Evolutionary conservation across 2,329 filamentous ascomycete genomes (phyloP), one percentile per base, ranked within the genome.

Genomic region (Diaporthe citri): DNA sequence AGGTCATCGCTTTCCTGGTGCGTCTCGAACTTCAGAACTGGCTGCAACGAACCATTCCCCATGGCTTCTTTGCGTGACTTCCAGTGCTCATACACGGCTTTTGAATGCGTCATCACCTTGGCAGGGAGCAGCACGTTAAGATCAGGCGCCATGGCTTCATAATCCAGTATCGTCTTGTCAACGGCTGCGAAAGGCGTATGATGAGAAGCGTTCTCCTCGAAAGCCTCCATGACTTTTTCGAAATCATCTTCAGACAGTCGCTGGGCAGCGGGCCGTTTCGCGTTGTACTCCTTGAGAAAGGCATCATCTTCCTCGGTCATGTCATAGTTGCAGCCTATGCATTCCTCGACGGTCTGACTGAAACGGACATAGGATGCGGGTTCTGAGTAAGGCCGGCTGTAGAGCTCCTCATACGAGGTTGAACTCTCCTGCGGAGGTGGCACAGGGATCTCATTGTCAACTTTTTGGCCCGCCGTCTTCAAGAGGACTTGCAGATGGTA

Each of bases 321-420:
- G 86, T 97, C 95, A 92, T 99, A 99, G 80, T 28, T 55, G 82
- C 93, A 94, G 80, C 94, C 94, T 81, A 95, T 93, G 80, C 94
- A 97, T 85, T 99, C 97, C 86, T 99, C 97, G 76, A 99, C 96
- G 3, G 97, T 99, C 79, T 97, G 96, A 78, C 97, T 98, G 86
- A 97, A 98, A 78, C 96, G 95, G 83, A 99, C 98, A 85, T 98
- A 98, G 76, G 96, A 97, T 76, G 93, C 92, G 71, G 97, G 95
- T 84, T 97, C 93, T 80, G 92, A 90, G 85, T 96, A 98, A 74
- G 88, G 87, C 78, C 90, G 91, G 67, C 93, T 91, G 83, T 98
- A 98, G 80, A 98, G 90, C 80, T 93, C 91, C 84, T 97, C 95
- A 92, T 98, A 99, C 91, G 84, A 96, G 87, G 78, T 88, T 86